phyloP scores from a whole-genome alignment of 2,329 filamentous ascomycete species.

The Sporothrix humicola region DNA sequence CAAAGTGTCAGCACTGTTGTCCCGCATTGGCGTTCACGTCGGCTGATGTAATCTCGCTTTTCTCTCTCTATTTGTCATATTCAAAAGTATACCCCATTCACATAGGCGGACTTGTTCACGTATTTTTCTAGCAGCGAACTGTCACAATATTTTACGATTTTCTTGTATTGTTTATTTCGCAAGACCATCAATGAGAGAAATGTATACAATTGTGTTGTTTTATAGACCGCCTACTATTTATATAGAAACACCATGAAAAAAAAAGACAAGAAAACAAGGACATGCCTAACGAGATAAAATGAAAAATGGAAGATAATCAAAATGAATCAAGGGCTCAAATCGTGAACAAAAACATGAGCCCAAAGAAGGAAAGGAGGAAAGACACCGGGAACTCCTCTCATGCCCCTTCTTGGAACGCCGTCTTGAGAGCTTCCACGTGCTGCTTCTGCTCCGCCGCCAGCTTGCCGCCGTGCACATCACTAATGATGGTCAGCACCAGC shows the following conservation, averaged over 20 bases:
- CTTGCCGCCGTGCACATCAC: conserved; percentile 71
- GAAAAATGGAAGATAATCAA: not conserved
- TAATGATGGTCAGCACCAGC: conserved; percentile 89
- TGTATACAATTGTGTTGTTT: conserved; percentile 11
- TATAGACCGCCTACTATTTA: conserved; percentile 11
- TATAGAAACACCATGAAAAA: conserved; percentile 11
- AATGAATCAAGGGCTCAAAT: conserved; percentile 4
- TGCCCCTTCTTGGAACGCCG: conserved; percentile 58
- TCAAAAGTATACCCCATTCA: conserved; percentile 7
- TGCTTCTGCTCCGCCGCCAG: conserved; percentile 74
- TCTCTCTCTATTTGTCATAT: not conserved
- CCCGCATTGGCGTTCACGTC: conserved; percentile 32
- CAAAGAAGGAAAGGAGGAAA: not conserved
- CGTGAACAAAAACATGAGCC: not conserved
- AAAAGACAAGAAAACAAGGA: not conserved
- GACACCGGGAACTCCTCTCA: conserved; percentile 33
- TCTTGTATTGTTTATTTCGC: not conserved
- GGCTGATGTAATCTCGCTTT: not conserved
- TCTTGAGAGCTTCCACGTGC: conserved; percentile 73
- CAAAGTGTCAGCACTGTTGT: conserved; percentile 38
- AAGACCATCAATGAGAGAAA: not conserved
- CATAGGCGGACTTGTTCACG: not conserved
- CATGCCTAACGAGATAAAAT: not conserved
- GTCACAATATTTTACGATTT: not conserved
- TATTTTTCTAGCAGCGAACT: not conserved